phyloP scores from a whole-genome alignment of 208 protist species.

The Trypanosoma rangeli region DNA sequence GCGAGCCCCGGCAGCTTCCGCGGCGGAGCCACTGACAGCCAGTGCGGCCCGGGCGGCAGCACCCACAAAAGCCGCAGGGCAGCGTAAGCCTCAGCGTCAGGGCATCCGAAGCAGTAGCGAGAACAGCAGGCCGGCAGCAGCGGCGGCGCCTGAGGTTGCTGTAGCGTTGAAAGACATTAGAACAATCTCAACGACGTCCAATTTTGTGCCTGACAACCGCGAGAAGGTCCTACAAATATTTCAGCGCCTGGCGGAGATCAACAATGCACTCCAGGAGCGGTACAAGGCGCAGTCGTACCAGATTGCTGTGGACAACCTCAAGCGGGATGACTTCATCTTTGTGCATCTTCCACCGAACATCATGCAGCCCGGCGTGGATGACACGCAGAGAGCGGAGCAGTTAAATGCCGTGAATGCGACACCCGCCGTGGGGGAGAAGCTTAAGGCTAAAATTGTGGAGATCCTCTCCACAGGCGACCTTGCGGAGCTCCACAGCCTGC shows the following conservation, averaged over 20 bases:
- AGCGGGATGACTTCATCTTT: conserved; percentile 65
- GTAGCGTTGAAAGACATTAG: background rate
- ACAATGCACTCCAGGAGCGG: conserved; percentile 68
- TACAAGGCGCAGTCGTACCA: conserved; percentile 80
- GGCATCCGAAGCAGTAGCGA: background rate
- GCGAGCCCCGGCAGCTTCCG: background rate
- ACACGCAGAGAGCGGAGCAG: conserved; percentile 40
- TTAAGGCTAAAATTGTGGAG: conserved; percentile 74
- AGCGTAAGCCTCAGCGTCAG: background rate
- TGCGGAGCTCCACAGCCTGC: conserved; percentile 57
- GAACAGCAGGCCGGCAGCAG: conserved; percentile 5
- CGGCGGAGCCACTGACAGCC: background rate
- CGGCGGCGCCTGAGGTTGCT: conserved; percentile 5
- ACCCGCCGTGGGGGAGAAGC: conserved; percentile 63
- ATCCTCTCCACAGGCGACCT: conserved; percentile 81
- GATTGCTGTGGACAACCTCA: conserved; percentile 56
- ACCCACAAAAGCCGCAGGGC: background rate
- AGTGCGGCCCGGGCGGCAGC: background rate
- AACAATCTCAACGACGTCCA: conserved; percentile 6
- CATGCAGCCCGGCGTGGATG: conserved; percentile 46
- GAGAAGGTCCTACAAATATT: conserved; percentile 77
- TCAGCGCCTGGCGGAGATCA: conserved; percentile 76
- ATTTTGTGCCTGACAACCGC: conserved; percentile 73
- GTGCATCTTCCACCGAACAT: conserved; percentile 72
- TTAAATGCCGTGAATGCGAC: conserved; percentile 33